Conservation (phyloP, 2,329 filamentous ascomycete genomes). For the Penicillium sp. region DNA sequence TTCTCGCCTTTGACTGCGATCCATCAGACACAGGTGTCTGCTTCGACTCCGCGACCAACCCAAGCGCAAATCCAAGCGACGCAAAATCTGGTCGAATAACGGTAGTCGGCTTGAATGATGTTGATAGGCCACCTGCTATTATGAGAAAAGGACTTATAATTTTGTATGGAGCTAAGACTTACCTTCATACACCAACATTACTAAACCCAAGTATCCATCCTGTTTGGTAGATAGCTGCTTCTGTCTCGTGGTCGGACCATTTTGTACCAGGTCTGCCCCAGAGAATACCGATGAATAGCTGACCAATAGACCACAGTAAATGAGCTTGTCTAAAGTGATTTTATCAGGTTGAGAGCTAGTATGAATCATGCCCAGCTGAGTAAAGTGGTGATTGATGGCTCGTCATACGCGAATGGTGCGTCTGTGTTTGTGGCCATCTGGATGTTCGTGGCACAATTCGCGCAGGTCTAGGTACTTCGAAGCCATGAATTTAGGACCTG, state of each 20-base stretch:
- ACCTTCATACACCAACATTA: constrained; percentile 72
- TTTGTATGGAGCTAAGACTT: background rate
- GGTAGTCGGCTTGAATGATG: constrained; percentile 39
- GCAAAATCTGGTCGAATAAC: constrained; percentile 54
- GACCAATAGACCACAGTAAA: constrained; percentile 73
- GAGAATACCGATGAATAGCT: constrained; percentile 68
- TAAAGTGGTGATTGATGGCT: constrained; percentile 60
- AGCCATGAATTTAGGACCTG: background rate
- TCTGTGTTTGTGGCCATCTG: background rate
- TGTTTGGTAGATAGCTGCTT: constrained; percentile 62
- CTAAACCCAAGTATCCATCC: constrained; percentile 70
- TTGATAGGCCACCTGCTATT: constrained; percentile 26
- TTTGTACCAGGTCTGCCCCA: constrained; percentile 67
- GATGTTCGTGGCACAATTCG: too few species aligned
- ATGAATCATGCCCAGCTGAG: constrained; percentile 63
- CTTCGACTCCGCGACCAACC: constrained; percentile 9
- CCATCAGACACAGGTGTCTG: background rate
- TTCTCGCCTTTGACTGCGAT: background rate
- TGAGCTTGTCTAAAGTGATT: constrained; percentile 57
- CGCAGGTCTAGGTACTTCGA: background rate
- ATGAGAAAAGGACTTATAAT: too few species aligned
- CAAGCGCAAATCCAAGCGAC: constrained; percentile 39
- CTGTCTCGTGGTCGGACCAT: constrained; percentile 54
- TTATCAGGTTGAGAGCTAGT: constrained; percentile 60
- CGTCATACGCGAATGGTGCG: constrained; percentile 57